Evolutionary conservation across 495 filamentous ascomycete species (phyloP), one percentile per base, ranked within the genome.

Genomic region (Penicillium turbatum): DNA sequence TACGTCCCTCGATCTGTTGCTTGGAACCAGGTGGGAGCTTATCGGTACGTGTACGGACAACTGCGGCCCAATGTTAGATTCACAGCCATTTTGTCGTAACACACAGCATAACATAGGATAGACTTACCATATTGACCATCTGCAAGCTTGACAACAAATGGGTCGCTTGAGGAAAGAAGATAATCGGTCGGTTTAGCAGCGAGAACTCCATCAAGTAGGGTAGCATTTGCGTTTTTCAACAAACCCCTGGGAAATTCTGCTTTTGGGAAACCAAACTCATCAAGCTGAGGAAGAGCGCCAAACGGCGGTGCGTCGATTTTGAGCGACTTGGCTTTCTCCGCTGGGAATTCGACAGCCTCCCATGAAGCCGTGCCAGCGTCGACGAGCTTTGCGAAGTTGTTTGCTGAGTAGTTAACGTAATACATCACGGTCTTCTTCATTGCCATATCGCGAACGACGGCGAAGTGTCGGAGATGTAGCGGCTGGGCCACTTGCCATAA

Each of bases 401-500:
- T 65, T 29, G 71, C 74, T 2, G 82, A 75, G 43, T 83, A 84
- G 49, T 86, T 82, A 15, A 81, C 61, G 60, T 83, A 87, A 48
- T 82, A 78, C 6, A 77, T 72, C 15, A 71, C 70, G 21, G 79
- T 82, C 3, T 70, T 70, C 11, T 68, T 70, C 16, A 85, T 71
- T 10, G 69, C 71, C 15, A 78, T 82, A 56, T 89, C 86, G 54
- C 82, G 70, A 36, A 89, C 72, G 16, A 88, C 73, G 21, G 80
- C 76, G n/a, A 85, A 65, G 60, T 86, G 82, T 24, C 78, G 78
- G 38, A 88, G 72, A 59, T 86, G 76, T 15, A 73, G 67, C 15
- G 86, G 86, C 53, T 89, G 86, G 2, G 82, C 82, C 27, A 79
- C 47, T 39, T 81, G 75, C 75, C 82, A 86, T 51, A 76, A 70